Conservation (phyloP, 73 alveolate species). For the Paramecium primaurelia region DNA sequence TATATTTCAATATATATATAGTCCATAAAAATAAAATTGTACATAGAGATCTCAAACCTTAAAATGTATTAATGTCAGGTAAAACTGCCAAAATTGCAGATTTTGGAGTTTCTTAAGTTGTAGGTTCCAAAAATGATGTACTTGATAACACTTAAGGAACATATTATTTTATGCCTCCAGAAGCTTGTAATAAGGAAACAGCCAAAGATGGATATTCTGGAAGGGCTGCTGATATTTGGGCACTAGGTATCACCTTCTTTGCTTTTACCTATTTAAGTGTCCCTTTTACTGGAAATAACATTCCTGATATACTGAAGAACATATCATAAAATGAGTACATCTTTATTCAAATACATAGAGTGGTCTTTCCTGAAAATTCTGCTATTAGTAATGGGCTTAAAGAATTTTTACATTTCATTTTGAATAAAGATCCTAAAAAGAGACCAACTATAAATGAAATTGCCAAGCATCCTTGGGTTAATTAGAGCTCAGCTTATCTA, state of each 20-base stretch:
- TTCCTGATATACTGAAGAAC: conserved; percentile 76
- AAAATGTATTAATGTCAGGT: conserved; percentile 88
- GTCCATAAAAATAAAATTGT: conserved; percentile 89
- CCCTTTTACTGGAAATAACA: conserved; percentile 85
- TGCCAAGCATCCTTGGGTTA: conserved; percentile 48
- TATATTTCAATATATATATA: neutral
- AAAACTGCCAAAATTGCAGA: conserved; percentile 92
- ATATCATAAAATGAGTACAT: conserved; percentile 60
- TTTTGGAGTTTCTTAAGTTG: conserved; percentile 81
- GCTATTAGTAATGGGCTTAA: conserved; percentile 73
- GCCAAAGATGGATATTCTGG: conserved; percentile 83
- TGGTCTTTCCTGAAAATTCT: conserved; percentile 65
- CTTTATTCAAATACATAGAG: neutral
- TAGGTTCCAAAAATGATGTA: conserved; percentile 69
- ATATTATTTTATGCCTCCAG: conserved; percentile 96
- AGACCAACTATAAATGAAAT: conserved; percentile 56
- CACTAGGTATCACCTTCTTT: conserved; percentile 91
- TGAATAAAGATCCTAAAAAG: conserved; percentile 86
- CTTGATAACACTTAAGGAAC: conserved; percentile 90
- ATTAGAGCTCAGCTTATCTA: neutral
- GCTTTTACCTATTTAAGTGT: conserved; percentile 79
- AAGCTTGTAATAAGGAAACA: conserved; percentile 78
- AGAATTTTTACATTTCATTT: conserved; percentile 66
- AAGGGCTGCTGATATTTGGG: conserved; percentile 96
- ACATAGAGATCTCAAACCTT: conserved; percentile 97